phyloP scores from a whole-genome alignment of 2,329 filamentous ascomycete genomes.

The Tolypocladium nubicola region DNA sequence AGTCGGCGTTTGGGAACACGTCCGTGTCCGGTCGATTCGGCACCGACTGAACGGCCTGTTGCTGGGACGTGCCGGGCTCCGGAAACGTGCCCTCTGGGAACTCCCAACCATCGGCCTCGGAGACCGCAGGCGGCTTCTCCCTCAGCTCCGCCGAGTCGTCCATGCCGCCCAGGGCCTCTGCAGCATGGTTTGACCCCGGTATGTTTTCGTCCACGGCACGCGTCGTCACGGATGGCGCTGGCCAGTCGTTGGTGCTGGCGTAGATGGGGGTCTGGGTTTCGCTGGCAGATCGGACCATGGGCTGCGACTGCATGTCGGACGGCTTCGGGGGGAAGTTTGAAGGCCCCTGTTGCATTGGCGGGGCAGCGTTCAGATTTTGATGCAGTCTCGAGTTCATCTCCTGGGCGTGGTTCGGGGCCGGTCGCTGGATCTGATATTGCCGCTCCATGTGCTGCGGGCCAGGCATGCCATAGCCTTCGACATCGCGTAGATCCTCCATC shows the following conservation, averaged over 20 bases:
- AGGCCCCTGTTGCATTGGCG: slow-evolving; percentile 33
- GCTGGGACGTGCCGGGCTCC: slow-evolving; percentile 38
- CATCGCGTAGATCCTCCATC: slow-evolving; percentile 48
- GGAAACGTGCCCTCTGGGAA: slow-evolving; percentile 71
- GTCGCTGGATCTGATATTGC: slow-evolving; percentile 27
- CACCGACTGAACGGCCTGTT: slow-evolving; percentile 27
- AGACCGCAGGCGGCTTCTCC: slow-evolving; percentile 33
- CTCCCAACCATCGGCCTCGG: slow-evolving; percentile 74
- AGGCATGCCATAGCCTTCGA: slow-evolving; percentile 39
- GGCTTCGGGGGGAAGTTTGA: slow-evolving; percentile 21
- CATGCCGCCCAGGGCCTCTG: slow-evolving; percentile 25
- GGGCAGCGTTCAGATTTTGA: slow-evolving; percentile 48
- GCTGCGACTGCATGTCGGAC: slow-evolving; percentile 31
- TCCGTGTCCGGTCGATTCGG: slow-evolving; percentile 73
- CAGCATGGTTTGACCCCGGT: slow-evolving; percentile 24
- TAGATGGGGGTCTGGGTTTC: slow-evolving; percentile 35
- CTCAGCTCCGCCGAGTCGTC: slow-evolving; percentile 30
- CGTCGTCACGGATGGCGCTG: slow-evolving; percentile 20
- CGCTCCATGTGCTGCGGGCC: slow-evolving; percentile 28
- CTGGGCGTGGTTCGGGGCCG: slow-evolving; percentile 45
- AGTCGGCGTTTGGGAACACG: slow-evolving; percentile 73
- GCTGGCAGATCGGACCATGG: slow-evolving; percentile 42
- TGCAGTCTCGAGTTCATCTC: slow-evolving; percentile 43
- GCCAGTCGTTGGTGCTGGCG: slow-evolving; percentile 24
- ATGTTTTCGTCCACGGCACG: slow-evolving; percentile 22